A percentile compares a stretch with the other conserved stretches of the same genome.
Evolutionary conservation across 805 yeast species (phyloP).

Genomic region (Saccharomycopsis amapae): DNA sequence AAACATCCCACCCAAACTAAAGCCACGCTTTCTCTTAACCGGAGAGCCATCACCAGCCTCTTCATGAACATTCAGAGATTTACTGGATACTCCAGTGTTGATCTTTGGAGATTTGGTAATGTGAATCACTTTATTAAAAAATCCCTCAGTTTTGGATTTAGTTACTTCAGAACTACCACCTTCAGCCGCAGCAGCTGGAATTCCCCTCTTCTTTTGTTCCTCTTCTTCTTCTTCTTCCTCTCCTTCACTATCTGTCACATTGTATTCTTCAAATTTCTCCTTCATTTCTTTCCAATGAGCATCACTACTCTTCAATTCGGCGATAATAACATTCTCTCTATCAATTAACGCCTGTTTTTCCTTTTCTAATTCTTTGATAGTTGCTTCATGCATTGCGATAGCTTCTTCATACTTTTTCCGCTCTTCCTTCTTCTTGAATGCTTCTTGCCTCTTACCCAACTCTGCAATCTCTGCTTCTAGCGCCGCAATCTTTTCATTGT

Average conservation of each 20-base stretch:
- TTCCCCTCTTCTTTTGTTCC: not conserved
- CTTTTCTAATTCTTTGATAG: conserved; percentile 12
- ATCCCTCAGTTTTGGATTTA: not conserved
- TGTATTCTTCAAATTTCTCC: conserved; percentile 8
- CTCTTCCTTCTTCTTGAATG: conserved; percentile 8
- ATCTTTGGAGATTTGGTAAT: not conserved
- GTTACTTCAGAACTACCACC: not conserved
- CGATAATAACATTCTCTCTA: conserved; percentile 10
- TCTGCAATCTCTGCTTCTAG: conserved; percentile 17
- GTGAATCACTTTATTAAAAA: conserved; percentile 9
- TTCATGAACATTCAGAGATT: not conserved
- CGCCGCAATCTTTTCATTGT: conserved; percentile 14
- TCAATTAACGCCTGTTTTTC: conserved; percentile 14
- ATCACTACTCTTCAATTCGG: conserved; percentile 14
- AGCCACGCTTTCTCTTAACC: conserved; percentile 10
- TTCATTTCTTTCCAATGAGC: conserved; percentile 13
- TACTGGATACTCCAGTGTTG: not conserved
- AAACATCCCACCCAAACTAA: conserved; percentile 3
- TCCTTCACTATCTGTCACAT: conserved; percentile 6
- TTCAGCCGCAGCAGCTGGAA: not conserved
- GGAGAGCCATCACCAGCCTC: not conserved
- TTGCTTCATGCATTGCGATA: conserved; percentile 16
- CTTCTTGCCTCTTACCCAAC: conserved; percentile 11
- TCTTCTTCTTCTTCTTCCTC: conserved; percentile 2
- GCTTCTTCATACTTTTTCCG: conserved; percentile 9